Evolutionary conservation across 768 basidiomycete genomes (phyloP).

Genomic region (Leucosporidium creatinivorum): DNA sequence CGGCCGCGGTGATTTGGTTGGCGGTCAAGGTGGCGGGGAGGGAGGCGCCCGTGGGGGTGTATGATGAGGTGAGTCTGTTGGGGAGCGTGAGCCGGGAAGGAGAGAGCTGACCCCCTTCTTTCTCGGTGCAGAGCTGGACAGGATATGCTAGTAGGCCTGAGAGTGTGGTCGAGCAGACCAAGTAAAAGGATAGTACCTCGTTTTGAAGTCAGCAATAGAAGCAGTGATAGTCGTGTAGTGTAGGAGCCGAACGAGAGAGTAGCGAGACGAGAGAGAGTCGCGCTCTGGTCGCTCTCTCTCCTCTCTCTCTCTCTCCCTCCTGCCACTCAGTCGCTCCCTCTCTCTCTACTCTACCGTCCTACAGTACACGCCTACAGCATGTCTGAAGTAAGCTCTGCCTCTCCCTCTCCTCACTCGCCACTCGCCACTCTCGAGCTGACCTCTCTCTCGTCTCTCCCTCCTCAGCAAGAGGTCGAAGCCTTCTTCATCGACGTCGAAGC

Average conservation of each 20-base stretch:
- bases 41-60: conserved; percentile 55
- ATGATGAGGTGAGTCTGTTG: conserved; percentile 71
- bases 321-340: too few species aligned
- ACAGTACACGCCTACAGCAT: background rate
- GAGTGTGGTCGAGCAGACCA: conserved; percentile 60
- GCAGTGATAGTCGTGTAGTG: too few species aligned
- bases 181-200: background rate
- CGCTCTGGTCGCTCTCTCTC: too few species aligned
- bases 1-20: conserved; percentile 89
- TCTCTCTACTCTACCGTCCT: too few species aligned
- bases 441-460: background rate
- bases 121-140: conserved; percentile 71
- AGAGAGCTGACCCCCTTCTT: background rate
- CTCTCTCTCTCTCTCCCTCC: too few species aligned
- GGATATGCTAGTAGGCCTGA: conserved; percentile 74
- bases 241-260: too few species aligned
- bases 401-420: background rate
- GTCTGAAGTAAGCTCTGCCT: background rate
- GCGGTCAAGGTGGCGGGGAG: conserved; percentile 69
- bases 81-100: background rate
- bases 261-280: too few species aligned
- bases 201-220: too few species aligned
- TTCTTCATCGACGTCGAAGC: conserved; percentile 28
- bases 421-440: background rate
- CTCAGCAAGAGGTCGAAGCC: conserved; percentile 2